Base-by-base conservation (phyloP, 1,139 yeast species). In the Zygosaccharomyces sapae region DNA sequence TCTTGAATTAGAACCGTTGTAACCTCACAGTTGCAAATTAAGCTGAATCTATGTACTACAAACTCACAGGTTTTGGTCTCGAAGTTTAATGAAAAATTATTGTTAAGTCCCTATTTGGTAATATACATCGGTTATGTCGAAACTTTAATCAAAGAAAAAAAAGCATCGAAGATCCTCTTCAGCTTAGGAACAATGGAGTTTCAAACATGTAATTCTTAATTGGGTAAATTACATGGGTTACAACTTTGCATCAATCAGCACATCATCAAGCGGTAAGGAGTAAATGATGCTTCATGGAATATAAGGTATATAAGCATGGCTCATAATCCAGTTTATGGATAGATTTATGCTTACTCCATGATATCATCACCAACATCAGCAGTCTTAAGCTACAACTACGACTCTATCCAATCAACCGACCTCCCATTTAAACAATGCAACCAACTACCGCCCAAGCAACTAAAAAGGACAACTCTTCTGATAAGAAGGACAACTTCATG, bases 321-420 rank as follows among this genome's bases (percentile, higher is more conserved):
- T 9, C 9, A 5, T 22, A 9, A 10, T 9, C 29, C 20, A 39
- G 81, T 74, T 67, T 92, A 89, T 4, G 85, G 95, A 63, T 84
- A 86, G 60, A 85, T 83, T 54, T 83, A 77, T 40, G 92, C 75
- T 68, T 90, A 97, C 45, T 81, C 78, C 41, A 89, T 71, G 43
- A 19, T 5, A 4, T 20, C 18, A 36, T n/a, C 30, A 36, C 12
- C 39, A 36, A n/a, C 30, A 36, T 22, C 30, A 12, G 27, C 30
- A 6, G 10, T 29, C 8, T 8, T 36, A 5, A 9, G 22, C 20
- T 22, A 22, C 29, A 41, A 19, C 22, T n/a, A 12, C 31, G n/a
- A 5, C 10, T 24, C 31, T 10, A 27, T 10, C n/a, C 12, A 4
- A 27, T 27, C 31, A 27, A 7, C n/a, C n/a, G 12, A 5, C 22